Evolutionary conservation across 208 protist genomes (phyloP), one percentile per base, ranked within the genome.

Genomic region (Trypanosoma avium): DNA sequence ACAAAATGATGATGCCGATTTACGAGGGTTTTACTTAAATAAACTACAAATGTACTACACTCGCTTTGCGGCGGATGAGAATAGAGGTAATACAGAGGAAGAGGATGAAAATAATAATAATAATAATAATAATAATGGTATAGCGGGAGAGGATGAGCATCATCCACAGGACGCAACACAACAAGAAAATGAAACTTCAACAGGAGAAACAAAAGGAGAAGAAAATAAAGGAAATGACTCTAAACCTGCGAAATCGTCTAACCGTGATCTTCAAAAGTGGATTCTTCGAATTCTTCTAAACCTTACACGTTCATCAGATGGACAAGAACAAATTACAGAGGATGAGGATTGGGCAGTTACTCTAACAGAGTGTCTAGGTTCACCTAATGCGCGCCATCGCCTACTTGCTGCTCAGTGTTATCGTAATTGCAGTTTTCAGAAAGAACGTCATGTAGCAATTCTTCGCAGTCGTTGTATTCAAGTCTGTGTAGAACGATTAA

Each of bases 221-320:
- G n/a, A n/a, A 62, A 32, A 17, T 6, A 26, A 35, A 22, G 21
- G 63, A 46, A 15, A 63, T 66, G 52, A 66, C 65, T 30, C 1
- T 9, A 17, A 70, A 33, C 35, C 67, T 66, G 30, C 1, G 2
- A 17, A 70, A 33, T 29, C 67, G 2, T 35, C 69, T 3, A 35
- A 40, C 35, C 88, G 88, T 19, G 88, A 92, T 63, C 43, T 92
- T 9, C 79, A 73, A 22, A 58, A 63, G 24, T 94, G 85, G 85
- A 85, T 94, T 43, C 68, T 92, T 36, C 77, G 89, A 48, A 90
- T 94, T 50, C 38, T 90, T 22, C 75, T 92, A 21, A 94, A 94
- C 73, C 47, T 90, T 54, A 94, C 85, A 12, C 88, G 88, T 69
- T 73, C 72, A 29, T 35, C 49, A 17, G 83, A 90, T 38, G 88